Evolutionary conservation across 331 rosid species (phyloP), one percentile per base, ranked within the genome.

Genomic region (Acacia pycnantha): DNA sequence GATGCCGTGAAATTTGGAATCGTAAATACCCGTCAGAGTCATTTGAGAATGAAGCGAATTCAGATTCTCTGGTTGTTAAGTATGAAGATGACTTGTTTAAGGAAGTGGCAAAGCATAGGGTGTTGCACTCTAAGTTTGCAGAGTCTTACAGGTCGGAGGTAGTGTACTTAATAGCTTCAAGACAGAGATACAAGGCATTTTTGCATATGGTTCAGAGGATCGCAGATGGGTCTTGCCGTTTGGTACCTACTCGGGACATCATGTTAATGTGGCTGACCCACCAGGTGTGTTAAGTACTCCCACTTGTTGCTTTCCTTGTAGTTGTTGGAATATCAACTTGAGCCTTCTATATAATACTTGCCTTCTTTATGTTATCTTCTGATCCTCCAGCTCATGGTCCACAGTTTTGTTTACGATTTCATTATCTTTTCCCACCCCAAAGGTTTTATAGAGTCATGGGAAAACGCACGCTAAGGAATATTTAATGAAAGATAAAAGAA

Each of bases 181-280:
- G 88, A 85, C 92, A 95, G 74, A 86, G 98, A 81, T 95, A 95
- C 80, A 95, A 79, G 88, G 92, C 86, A 4, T 93, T 95, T 83
- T 80, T 93, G 87, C 74, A 80, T 71, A 71, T 88, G 91, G 6
- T 90, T 79, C 91, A 84, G 82, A 89, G 86, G 51, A 82, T 80
- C 11, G 74, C 58, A 19, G 91, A 80, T 78, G 88, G 84, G 69
- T 61, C 81, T 87, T 83, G 88, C 47, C 86, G 83, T 73, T 85
- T 92, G 79, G 96, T 93, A 66, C 96, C 94, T 82, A 82, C 98
- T 81, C 92, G 95, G 18, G 98, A 95, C 74, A 87, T 95, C 70
- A 77, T 90, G 84, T 87, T 93, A 73, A 93, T 95, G 91, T 91
- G 95, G 95, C 70, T 95, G 37, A 90, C 91, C 58, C 98, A 95